Conservation (phyloP, 805 yeast genomes). For the Lipomyces anomalus region DNA sequence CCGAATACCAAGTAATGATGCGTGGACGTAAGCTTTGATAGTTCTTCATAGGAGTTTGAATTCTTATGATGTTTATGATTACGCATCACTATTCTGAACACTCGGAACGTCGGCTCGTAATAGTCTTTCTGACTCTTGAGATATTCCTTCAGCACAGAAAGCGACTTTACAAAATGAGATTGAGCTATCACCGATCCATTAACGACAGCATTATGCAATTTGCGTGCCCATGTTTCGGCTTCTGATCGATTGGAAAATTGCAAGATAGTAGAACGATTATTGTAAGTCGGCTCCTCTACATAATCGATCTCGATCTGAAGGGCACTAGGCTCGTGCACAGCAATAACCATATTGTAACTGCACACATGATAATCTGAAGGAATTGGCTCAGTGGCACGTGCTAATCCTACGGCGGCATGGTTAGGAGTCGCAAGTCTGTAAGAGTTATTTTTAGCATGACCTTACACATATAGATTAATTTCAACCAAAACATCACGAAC, state of each 20-base stretch:
- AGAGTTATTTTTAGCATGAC: too few species aligned
- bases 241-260: slow-evolving; percentile 17
- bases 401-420: too few species aligned
- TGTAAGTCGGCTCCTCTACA: slow-evolving; percentile 5
- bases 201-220: slow-evolving; percentile 7
- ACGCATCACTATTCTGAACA: slow-evolving; percentile 14
- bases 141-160: slow-evolving; percentile 6
- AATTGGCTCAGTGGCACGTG: too few species aligned
- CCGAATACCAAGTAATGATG: slow-evolving; percentile 17
- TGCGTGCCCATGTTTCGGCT: slow-evolving; percentile 13
- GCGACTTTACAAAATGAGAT: not conserved
- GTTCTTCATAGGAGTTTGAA: slow-evolving; percentile 10
- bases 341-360: not conserved
- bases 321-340: slow-evolving; percentile 13
- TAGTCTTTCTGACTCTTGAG: slow-evolving; percentile 15
- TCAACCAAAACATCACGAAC: too few species aligned
- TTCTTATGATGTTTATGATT: not conserved
- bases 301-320: slow-evolving; percentile 12
- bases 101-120: slow-evolving; percentile 11
- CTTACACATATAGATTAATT: too few species aligned
- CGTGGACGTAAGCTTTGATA: slow-evolving; percentile 13
- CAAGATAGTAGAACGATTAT: slow-evolving; percentile 13
- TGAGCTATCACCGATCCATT: slow-evolving; percentile 11
- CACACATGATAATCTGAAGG: not conserved
- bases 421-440: too few species aligned